Evolutionary conservation across 805 yeast genomes (phyloP), one percentile per base, ranked within the genome.

Genomic region (Candida nanaspora): DNA sequence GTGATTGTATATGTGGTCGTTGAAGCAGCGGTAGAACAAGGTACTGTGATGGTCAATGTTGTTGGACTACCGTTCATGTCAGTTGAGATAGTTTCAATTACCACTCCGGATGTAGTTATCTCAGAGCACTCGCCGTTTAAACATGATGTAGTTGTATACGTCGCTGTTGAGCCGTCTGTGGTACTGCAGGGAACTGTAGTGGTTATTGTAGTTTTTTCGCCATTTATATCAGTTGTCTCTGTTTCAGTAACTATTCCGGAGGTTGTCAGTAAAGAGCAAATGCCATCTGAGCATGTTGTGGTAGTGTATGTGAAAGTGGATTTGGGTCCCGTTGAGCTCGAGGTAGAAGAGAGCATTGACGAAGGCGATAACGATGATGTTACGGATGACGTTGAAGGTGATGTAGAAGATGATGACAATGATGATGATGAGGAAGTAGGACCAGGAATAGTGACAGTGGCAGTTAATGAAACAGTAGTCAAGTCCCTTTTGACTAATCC

Each of bases 41-140:
- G 26, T 8, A 23, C 26, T 8, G 26, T 28, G n/a, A 6, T 28
- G 10, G 30, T 14, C 10, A 9, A 14, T 7, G 11, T 14, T 28
- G 15, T 14, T 7, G 6, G 15, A 7, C n/a, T 15, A 28, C 30
- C 11, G n/a, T 14, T 28, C 30, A n/a, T n/a, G n/a, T 28, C 14
- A 23, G 26, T 23, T 7, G 26, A 23, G 7, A 10, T 23, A 23
- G 7, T 8, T 6, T 13, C 4, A 31, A 7, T 9, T 7, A 9
- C 23, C 7, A 31, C 23, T 10, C 34, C 22, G 10, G 8, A 10
- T 5, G 34, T 19, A 5, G 22, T 9, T 6, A 31, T 13, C 13
- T 19, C 23, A 18, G 34, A 31, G n/a, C 30, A 28, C 15, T 28
- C n/a, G 68, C 57, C 65, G 68, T 44, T 68, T 72, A 72, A 68